Conservation (phyloP, 768 basidiomycete species). For the Lentinula sp. region DNA sequence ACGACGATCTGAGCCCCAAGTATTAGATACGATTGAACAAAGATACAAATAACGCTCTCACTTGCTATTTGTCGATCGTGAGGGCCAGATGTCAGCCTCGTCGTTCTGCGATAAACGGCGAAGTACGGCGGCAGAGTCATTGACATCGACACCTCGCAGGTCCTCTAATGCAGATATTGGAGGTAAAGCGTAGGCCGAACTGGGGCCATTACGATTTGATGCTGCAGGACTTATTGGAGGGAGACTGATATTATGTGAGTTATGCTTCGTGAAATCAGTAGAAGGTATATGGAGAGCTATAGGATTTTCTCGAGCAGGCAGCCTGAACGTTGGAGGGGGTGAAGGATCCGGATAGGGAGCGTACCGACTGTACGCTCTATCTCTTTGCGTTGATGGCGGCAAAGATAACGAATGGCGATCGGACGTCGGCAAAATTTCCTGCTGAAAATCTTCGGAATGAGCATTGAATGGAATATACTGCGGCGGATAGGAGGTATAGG, state of each 20-base stretch:
- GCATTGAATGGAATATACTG: not conserved
- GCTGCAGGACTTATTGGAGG: conserved; percentile 8
- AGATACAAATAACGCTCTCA: not conserved
- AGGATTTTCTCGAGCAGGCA: not conserved
- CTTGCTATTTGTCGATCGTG: conserved; percentile 8
- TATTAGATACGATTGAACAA: not conserved
- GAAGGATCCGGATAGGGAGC: conserved; percentile 1
- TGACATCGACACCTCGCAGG: conserved; percentile 41
- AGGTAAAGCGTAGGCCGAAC: conserved; percentile 46
- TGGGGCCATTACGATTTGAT: not conserved
- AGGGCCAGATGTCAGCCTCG: conserved; percentile 17
- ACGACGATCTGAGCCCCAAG: not conserved
- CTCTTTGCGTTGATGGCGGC: not conserved
- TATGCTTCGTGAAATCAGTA: not conserved
- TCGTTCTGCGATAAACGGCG: conserved; percentile 57
- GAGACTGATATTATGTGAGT: not conserved
- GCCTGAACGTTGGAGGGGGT: not conserved
- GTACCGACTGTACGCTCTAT: not conserved
- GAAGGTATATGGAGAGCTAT: not conserved
- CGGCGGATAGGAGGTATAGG: conserved; percentile 1
- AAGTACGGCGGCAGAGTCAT: conserved; percentile 63
- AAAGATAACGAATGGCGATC: not conserved
- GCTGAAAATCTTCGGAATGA: not conserved
- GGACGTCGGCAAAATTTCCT: not conserved
- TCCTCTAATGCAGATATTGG: conserved; percentile 69